A percentile compares a stretch with the other conserved stretches of the same genome.
These are phyloP conservation scores for Aspergillus jensenii DNA, from an alignment of 2,329 filamentous ascomycete species.

Conservation along the genomic window DNA sequence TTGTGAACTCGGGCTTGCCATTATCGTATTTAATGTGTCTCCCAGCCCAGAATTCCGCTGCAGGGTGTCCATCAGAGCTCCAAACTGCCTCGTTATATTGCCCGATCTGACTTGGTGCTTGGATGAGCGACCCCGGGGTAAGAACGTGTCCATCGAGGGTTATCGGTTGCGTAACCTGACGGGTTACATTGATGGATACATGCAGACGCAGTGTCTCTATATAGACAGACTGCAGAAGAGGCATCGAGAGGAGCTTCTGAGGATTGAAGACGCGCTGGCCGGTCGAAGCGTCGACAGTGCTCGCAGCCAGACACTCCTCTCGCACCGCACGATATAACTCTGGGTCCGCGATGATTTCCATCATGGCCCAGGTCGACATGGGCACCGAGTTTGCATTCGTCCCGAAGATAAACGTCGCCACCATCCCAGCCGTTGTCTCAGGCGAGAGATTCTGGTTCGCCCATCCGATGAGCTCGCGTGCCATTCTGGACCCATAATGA, in stretches of 20 bases:
- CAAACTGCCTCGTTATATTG: not conserved
- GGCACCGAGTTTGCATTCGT: not conserved
- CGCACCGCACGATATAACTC: not conserved
- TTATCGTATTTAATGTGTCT: not conserved
- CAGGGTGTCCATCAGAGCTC: not conserved
- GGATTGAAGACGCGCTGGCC: not conserved
- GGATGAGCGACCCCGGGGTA: not conserved
- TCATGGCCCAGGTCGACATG: not conserved
- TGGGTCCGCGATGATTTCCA: not conserved
- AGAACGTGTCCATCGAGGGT: not conserved
- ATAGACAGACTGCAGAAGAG: not conserved
- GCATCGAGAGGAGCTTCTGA: not conserved
- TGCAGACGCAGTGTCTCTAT: not conserved
- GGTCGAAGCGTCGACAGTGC: not conserved
- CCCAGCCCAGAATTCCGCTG: not conserved
- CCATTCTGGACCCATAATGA: not conserved
- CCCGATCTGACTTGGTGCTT: not conserved
- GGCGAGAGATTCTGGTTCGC: not conserved
- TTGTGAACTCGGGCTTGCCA: not conserved
- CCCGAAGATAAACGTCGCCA: not conserved
- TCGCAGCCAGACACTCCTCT: not conserved
- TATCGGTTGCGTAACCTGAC: not conserved
- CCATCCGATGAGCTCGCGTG: not conserved
- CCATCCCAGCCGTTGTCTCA: not conserved
- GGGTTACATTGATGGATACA: not conserved